These are phyloP conservation scores for Lactarius trivialis DNA, from an alignment of 768 basidiomycete genomes.

Conservation along the genomic window DNA sequence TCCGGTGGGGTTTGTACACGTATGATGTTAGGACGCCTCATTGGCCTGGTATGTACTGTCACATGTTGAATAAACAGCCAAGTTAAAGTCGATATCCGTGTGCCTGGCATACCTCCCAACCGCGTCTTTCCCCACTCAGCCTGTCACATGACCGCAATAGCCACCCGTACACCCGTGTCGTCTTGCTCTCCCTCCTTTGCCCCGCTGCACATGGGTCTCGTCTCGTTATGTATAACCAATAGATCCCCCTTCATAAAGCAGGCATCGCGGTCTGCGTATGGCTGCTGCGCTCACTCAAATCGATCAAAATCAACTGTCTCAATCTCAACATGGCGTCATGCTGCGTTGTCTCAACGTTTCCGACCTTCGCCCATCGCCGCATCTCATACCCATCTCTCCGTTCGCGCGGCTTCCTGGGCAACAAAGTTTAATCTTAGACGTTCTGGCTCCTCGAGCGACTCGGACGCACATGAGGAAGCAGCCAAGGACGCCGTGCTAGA, in stretches of 20 bases:
- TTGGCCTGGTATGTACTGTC: conserved; percentile 11
- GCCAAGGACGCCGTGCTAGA: conserved; percentile 71
- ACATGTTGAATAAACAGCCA: conserved; percentile 16
- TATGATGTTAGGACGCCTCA: conserved; percentile 9
- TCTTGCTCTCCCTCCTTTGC: not conserved
- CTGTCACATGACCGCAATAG: conserved; percentile 14
- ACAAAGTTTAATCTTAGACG: conserved; percentile 25
- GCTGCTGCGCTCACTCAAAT: conserved; percentile 8
- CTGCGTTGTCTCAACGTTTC: conserved; percentile 7
- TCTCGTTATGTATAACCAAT: conserved; percentile 29
- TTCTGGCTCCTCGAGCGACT: conserved; percentile 21
- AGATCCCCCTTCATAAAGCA: conserved; percentile 23
- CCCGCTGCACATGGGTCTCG: conserved; percentile 30
- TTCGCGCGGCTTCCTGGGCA: conserved; percentile 28
- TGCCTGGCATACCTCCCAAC: conserved; percentile 12
- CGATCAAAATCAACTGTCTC: conserved; percentile 9
- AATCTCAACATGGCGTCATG: conserved; percentile 15
- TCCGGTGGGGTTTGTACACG: conserved; percentile 16
- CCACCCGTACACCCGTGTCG: not conserved
- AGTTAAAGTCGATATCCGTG: conserved; percentile 1
- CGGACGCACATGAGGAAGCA: conserved; percentile 53
- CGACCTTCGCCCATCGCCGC: not conserved
- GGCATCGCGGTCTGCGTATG: conserved; percentile 4
- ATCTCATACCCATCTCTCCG: not conserved
- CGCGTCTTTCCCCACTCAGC: conserved; percentile 5